Percentiles rank a stretch among this genome's conserved stretches.
Evolutionary conservation across 176 grass and related monocot species (phyloP).

Genomic region (Tillandsia leiboldiana): DNA sequence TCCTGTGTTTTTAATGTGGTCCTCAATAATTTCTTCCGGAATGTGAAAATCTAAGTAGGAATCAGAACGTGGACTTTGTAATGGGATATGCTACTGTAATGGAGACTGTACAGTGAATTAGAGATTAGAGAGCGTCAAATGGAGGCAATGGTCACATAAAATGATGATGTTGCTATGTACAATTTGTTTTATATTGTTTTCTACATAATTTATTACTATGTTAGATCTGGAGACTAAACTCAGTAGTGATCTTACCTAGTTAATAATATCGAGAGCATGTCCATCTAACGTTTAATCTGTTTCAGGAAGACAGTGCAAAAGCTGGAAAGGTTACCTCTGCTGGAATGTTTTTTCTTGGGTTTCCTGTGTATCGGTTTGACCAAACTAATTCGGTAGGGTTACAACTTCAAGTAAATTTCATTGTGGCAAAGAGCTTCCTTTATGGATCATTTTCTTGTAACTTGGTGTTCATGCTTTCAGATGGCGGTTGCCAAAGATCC

Average conservation of each 20-base stretch:
- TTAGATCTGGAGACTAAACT: not conserved
- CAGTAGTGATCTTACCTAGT: conserved; percentile 4
- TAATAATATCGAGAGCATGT: conserved; percentile 17
- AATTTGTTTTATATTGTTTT: too few species aligned
- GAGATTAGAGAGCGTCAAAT: too few species aligned
- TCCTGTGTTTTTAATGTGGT: not conserved
- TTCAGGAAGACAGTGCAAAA: conserved; percentile 85
- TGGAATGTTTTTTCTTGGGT: conserved; percentile 91
- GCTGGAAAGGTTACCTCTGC: conserved; percentile 65
- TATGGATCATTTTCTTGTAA: not conserved
- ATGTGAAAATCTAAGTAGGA: too few species aligned
- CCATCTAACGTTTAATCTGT: conserved; percentile 15
- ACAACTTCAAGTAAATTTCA: conserved; percentile 9
- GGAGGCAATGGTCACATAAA: too few species aligned
- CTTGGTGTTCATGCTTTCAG: conserved; percentile 38
- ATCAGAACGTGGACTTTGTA: too few species aligned
- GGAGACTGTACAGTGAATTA: too few species aligned
- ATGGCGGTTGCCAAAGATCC: conserved; percentile 62
- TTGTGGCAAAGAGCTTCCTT: conserved; percentile 10
- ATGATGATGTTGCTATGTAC: too few species aligned
- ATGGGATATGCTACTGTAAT: too few species aligned
- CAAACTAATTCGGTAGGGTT: conserved; percentile 55
- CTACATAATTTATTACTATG: too few species aligned
- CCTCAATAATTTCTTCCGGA: not conserved
- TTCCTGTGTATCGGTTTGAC: conserved; percentile 85